Conservation (phyloP, 78 protist species). For the Thecamonas trahens region DNA sequence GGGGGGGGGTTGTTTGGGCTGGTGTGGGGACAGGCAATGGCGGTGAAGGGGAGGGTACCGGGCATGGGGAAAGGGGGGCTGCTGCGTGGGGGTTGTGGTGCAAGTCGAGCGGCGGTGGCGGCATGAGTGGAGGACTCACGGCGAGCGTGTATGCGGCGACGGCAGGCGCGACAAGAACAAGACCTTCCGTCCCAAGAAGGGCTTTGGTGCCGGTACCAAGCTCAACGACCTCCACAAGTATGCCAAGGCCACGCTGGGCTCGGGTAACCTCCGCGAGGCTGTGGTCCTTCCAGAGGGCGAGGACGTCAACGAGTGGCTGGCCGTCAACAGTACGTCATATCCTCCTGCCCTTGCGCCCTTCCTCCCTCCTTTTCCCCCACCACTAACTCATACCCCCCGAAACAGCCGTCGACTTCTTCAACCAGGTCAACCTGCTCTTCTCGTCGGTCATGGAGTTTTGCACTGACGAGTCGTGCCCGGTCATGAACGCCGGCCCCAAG, state of each 20-base stretch:
- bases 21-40: too few species aligned
- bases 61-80: too few species aligned
- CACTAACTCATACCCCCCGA: not conserved
- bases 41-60: too few species aligned
- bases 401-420: constrained; percentile 93
- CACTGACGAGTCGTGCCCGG: constrained; percentile 86
- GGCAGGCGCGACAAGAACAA: too few species aligned
- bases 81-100: too few species aligned
- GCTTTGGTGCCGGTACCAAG: constrained; percentile 6
- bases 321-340: constrained; percentile 75
- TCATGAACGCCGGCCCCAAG: constrained; percentile 90
- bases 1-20: too few species aligned
- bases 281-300: constrained; percentile 93
- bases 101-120: too few species aligned
- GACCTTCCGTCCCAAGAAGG: constrained; percentile 8
- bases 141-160: too few species aligned
- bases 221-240: constrained; percentile 27
- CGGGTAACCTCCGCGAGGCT: constrained; percentile 41
- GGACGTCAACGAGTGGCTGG: constrained; percentile 93
- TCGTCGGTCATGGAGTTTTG: constrained; percentile 95
- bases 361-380: not conserved
- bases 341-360: not conserved
- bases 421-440: constrained; percentile 90
- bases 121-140: too few species aligned
- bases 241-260: constrained; percentile 12